Evolutionary conservation across 306 rosid species (phyloP).

Genomic region (Cotoneaster glaucophyllus): DNA sequence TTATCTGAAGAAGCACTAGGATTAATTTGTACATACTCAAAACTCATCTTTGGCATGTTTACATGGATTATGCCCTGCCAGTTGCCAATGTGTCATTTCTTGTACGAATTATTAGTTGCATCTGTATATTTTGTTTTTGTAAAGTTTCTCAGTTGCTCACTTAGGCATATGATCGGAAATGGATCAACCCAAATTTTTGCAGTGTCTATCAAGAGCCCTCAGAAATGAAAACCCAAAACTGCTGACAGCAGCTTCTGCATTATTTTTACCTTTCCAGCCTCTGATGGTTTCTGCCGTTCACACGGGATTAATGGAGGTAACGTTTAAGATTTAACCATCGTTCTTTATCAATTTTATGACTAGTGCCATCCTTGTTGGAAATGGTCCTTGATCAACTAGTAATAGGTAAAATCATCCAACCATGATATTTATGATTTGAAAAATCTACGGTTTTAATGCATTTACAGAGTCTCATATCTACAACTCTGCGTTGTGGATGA

Average conservation of each 20-base stretch:
- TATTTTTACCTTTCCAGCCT: slow-evolving; percentile 71
- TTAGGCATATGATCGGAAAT: neutral
- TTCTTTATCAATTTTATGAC: neutral
- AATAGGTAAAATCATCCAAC: neutral
- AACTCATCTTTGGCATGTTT: neutral
- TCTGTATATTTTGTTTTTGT: neutral
- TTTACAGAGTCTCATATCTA: neutral
- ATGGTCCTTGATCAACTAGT: neutral
- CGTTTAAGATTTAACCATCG: neutral
- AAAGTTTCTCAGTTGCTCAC: slow-evolving; percentile 11
- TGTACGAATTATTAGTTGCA: neutral
- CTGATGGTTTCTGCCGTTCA: slow-evolving; percentile 88
- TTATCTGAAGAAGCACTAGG: neutral
- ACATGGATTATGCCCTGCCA: neutral
- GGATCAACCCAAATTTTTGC: slow-evolving; percentile 6
- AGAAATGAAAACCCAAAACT: slow-evolving; percentile 73
- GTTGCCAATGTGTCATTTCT: neutral
- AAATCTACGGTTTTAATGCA: neutral
- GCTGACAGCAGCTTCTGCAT: slow-evolving; percentile 88
- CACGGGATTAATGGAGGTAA: slow-evolving; percentile 98
- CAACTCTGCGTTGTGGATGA: neutral
- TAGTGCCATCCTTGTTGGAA: neutral
- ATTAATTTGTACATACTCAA: neutral
- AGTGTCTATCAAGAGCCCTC: slow-evolving; percentile 87
- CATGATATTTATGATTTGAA: neutral